A percentile compares a stretch with the other conserved stretches of the same genome.
Conservation (phyloP, 208 protist genomes). For the Trypanosoma conorhini region DNA sequence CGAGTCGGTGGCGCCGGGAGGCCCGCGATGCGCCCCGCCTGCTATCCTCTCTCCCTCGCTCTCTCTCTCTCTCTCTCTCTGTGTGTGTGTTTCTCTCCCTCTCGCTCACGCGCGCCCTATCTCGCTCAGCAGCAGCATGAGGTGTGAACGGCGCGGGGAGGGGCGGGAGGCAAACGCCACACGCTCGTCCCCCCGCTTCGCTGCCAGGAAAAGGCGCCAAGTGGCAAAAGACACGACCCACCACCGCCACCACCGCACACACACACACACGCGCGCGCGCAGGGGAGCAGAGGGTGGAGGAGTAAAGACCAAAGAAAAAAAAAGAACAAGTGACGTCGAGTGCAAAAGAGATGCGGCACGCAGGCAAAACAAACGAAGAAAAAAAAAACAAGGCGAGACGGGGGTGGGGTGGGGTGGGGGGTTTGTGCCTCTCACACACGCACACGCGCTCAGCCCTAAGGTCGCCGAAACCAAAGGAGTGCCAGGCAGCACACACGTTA, state of each 20-base stretch:
- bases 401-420: too few species aligned
- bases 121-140: slow-evolving; percentile 9
- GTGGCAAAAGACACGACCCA: not conserved
- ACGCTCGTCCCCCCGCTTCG: not conserved
- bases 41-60: not conserved
- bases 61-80: not conserved
- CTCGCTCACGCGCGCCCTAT: not conserved
- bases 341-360: not conserved
- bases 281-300: not conserved
- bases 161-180: not conserved
- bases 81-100: not conserved
- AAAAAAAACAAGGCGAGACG: too few species aligned
- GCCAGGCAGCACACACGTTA: too few species aligned
- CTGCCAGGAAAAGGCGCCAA: not conserved
- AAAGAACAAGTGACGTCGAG: not conserved
- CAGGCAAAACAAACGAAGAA: not conserved
- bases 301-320: not conserved
- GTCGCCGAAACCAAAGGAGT: too few species aligned
- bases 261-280: too few species aligned
- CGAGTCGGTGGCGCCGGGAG: not conserved
- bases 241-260: not conserved
- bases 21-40: not conserved
- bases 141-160: not conserved
- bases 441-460: too few species aligned
- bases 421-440: not conserved